phyloP scores from a whole-genome alignment of 345 rosid species.

The Turritis glabra region DNA sequence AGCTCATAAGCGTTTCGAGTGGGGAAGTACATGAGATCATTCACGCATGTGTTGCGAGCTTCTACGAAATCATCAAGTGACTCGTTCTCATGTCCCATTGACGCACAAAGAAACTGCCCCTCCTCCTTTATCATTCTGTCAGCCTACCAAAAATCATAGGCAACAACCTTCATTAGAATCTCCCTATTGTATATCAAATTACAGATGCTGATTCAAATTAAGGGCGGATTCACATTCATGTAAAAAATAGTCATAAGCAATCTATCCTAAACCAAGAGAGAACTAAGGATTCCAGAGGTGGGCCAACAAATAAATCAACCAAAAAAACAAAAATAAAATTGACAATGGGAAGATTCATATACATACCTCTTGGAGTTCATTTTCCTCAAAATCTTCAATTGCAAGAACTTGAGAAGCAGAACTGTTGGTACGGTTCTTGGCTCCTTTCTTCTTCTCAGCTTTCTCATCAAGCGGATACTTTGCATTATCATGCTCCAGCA shows the following conservation, averaged over 20 bases:
- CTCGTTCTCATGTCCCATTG: slow-evolving; percentile 91
- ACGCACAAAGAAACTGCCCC: slow-evolving; percentile 63
- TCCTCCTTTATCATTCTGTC: slow-evolving; percentile 70
- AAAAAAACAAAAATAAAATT: background rate
- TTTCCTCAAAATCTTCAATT: slow-evolving; percentile 85
- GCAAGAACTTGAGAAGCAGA: slow-evolving; percentile 50
- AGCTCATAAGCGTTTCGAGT: slow-evolving; percentile 83
- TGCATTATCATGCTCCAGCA: slow-evolving; percentile 93
- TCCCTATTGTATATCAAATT: background rate
- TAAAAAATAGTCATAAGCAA: background rate
- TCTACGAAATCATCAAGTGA: slow-evolving; percentile 81
- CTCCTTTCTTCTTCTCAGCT: slow-evolving; percentile 78
- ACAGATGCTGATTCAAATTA: slow-evolving; percentile 19
- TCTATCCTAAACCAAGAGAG: slow-evolving; percentile 1
- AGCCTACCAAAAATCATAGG: slow-evolving; percentile 53
- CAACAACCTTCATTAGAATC: slow-evolving; percentile 5
- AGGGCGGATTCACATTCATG: slow-evolving; percentile 1
- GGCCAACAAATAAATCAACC: slow-evolving; percentile 1
- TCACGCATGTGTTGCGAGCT: slow-evolving; percentile 86
- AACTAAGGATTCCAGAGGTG: background rate
- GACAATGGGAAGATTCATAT: slow-evolving; percentile 3
- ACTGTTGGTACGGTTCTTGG: slow-evolving; percentile 61
- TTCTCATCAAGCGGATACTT: slow-evolving; percentile 97
- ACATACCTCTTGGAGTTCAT: slow-evolving; percentile 73
- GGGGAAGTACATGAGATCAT: slow-evolving; percentile 97